Base-by-base conservation (phyloP, 2,329 filamentous ascomycete genomes). In the Botrytis pseudocinerea region DNA sequence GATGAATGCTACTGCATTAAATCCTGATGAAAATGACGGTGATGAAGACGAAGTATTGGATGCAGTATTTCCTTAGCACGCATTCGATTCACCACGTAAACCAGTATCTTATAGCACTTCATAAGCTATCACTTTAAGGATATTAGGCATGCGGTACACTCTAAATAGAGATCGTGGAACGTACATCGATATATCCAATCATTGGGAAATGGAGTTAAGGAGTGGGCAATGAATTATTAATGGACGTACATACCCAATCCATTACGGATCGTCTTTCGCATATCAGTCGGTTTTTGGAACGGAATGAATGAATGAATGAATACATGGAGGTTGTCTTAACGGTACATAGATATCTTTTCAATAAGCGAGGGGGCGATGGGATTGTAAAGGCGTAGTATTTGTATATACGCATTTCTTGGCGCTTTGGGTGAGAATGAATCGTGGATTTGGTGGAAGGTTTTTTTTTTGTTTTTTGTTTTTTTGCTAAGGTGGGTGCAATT, bases 321-420 rank as follows among this genome's bases (percentile, higher is more conserved):
- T 40, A 48, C 32, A 66, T 40, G 48, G 48, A 51, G 46, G 38
- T 38, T 66, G n/a, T 35, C 46, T 66, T 66, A 35, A 66, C 14
- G 46, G 25, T 66, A n/a, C 64, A 66, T 54, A 38, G 32, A 66
- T 51, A 40, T 66, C 25, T 54, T 40, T 54, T 38, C 35, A 25
- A 18, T 25, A 54, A 38, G 44, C 46, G 64, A 66, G 64, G 32
- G 44, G 22, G 63, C 8, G n/a, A 32, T 51, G 22, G 63, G 63
- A 65, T 38, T 38, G 32, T 28, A 51, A 51, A 54, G 64, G 64
- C 46, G 46, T 40, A 66, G 32, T 54, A 66, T 66, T 54, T 66
- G 64, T 66, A 66, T 66, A 66, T 66, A 40, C 64, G 46, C 64
- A 66, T 66, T 66, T 66, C 64, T 66, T 66, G 64, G 64, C 64